Evolutionary conservation across 768 basidiomycete genomes (phyloP).

Genomic region (Chalciporus chontae): DNA sequence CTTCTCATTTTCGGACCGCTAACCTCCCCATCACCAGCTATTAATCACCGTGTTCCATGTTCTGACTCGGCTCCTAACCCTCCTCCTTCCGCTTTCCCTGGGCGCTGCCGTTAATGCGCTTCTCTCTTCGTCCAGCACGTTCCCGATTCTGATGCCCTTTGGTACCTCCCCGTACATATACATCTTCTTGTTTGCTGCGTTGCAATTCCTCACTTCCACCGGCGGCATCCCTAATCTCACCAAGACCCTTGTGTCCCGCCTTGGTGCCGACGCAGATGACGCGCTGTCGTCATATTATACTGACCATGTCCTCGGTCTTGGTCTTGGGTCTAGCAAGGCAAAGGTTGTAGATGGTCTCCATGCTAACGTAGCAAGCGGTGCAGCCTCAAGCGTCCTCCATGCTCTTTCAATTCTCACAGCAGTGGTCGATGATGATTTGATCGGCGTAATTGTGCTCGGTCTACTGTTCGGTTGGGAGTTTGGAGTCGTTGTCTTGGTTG

Average conservation of each 20-base stretch:
- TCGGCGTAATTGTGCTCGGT: slow-evolving; percentile 68
- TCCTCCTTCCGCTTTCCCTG: slow-evolving; percentile 66
- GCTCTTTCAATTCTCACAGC: slow-evolving; percentile 64
- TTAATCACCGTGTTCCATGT: slow-evolving; percentile 69
- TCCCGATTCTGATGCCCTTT: slow-evolving; percentile 20
- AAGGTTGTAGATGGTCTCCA: slow-evolving; percentile 66
- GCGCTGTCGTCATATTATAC: slow-evolving; percentile 60
- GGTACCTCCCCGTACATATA: slow-evolving; percentile 61
- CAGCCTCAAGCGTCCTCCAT: slow-evolving; percentile 16
- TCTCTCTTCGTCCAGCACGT: slow-evolving; percentile 10
- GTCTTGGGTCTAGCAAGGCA: slow-evolving; percentile 77
- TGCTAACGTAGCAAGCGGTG: slow-evolving; percentile 1
- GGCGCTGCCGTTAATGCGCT: slow-evolving; percentile 38
- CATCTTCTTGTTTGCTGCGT: slow-evolving; percentile 60
- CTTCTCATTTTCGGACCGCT: slow-evolving; percentile 2
- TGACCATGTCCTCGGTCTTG: slow-evolving; percentile 83
- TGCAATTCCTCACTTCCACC: slow-evolving; percentile 73
- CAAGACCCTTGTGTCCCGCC: slow-evolving; percentile 76
- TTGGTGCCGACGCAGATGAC: slow-evolving; percentile 86
- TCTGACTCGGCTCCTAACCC: slow-evolving; percentile 73
- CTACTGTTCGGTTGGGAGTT: slow-evolving; percentile 63
- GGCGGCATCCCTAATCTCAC: slow-evolving; percentile 72
- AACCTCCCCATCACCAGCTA: slow-evolving; percentile 35
- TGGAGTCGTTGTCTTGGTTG: slow-evolving; percentile 61
- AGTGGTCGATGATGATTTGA: slow-evolving; percentile 72